Conservation (phyloP, 2,329 filamentous ascomycete species). For the Penicillium olsonii region DNA sequence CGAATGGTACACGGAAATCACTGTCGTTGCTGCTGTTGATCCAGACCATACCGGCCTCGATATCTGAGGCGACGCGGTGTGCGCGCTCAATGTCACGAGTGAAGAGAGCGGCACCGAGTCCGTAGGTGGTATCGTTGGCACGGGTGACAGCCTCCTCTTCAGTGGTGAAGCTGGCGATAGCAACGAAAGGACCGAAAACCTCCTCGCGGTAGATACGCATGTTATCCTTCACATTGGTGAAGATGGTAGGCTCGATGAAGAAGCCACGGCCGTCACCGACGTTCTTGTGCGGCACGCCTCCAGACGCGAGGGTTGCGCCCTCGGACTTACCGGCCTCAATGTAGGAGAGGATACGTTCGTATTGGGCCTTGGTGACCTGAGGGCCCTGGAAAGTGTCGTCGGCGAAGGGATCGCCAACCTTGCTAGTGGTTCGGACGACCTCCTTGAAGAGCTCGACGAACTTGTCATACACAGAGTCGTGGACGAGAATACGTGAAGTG, state of each 20-base stretch:
- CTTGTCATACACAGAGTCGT: slow-evolving; percentile 46
- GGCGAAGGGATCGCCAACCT: slow-evolving; percentile 38
- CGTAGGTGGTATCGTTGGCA: slow-evolving; percentile 57
- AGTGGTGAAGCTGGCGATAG: slow-evolving; percentile 58
- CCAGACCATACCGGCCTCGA: slow-evolving; percentile 71
- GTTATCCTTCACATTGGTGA: slow-evolving; percentile 57
- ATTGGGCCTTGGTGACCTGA: slow-evolving; percentile 39
- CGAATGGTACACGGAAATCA: slow-evolving; percentile 57
- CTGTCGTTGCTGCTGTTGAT: slow-evolving; percentile 62
- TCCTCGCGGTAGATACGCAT: slow-evolving; percentile 65
- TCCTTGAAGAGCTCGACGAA: slow-evolving; percentile 36
- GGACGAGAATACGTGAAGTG: slow-evolving; percentile 65
- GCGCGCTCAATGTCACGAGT: slow-evolving; percentile 63
- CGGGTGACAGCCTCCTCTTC: slow-evolving; percentile 60
- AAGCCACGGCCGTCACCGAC: slow-evolving; percentile 61
- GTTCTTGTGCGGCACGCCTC: slow-evolving; percentile 61
- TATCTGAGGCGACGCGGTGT: slow-evolving; percentile 53
- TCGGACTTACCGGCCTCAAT: slow-evolving; percentile 69
- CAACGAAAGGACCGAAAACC: slow-evolving; percentile 64
- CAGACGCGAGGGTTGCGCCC: slow-evolving; percentile 66
- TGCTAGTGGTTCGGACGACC: slow-evolving; percentile 33
- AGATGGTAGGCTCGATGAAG: slow-evolving; percentile 64
- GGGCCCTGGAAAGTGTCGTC: slow-evolving; percentile 41
- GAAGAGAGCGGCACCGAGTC: slow-evolving; percentile 38
- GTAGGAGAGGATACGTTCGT: slow-evolving; percentile 63